Evolutionary conservation across 2,329 filamentous ascomycete genomes (phyloP), one percentile per base, ranked within the genome.

Genomic region (Apiospora pterosperma): DNA sequence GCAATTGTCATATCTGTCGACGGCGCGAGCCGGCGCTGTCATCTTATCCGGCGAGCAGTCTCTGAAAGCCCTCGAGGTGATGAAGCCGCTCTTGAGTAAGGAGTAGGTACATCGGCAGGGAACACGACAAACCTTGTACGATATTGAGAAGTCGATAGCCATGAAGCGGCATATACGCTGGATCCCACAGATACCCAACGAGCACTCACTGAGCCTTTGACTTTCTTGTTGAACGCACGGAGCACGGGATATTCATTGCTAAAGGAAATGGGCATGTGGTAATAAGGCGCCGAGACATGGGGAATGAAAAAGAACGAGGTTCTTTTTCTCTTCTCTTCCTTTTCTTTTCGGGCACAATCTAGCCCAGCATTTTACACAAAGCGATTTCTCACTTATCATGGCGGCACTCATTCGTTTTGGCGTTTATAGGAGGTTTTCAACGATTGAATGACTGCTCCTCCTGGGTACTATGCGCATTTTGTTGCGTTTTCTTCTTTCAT

Each of bases 1-100:
- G 0, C 93, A 97, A 75, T 89, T 98, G 78, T 95, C 91, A 65
- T 98, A 97, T 76, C 81, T 98, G 67, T 96, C 91, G 66, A 98
- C 95, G 0, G 93, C 93, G 5, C 86, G 90, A 48, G 93, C 94
- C 0, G 95, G 95, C 1, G 94, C 93, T 5, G 95, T 98, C 11
- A 93, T 98, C 73, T 86, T 98, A 42, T 87, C 89, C 4, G 86
- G 90, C 67, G 87, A 90, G 70, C 91, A 95, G 74, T 82, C 94
- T 55, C 81, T 84, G n/a, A 86, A 86, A 64, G 94, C 92, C 0
- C 80, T 97, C 70, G 85, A 86, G 59, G 92, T 92, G 6, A 77
- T 97, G 73, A 81, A 78, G 65, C 82, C 83, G 3, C 73, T 86
- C 48, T 74, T 88, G 31, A 76, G 74, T 61, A 79, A 79, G 68